Base-by-base conservation (phyloP, 176 grass and related monocot species). In the barley (Hordeum vulgare) region DNA sequence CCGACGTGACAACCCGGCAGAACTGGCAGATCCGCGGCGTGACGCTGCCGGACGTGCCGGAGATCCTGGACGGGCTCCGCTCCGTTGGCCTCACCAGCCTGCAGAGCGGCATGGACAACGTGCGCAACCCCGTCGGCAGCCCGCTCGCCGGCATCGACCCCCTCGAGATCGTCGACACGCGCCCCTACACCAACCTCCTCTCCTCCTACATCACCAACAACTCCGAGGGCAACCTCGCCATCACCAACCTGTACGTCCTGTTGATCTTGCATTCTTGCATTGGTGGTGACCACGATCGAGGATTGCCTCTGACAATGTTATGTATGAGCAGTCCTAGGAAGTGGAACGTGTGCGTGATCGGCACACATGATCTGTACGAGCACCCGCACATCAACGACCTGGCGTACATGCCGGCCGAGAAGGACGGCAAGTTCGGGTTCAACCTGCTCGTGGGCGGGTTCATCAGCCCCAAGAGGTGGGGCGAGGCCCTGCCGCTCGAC, bases 1-100 rank as follows among this genome's bases (percentile, higher is more conserved):
- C 85, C 63, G 96, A 98, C 72, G 89, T 98, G 84, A 98, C 96
- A 6, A 98, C 96, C 11, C 91, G 96, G 34, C 96, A 98, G 87
- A 98, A 98, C 80, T 98, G 96, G 96, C 96, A 98, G 85, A 98
- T 98, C 85, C 91, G 93, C 61, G 96, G 96, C 11, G 96, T 98
- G 35, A 88, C 78, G 80, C 90, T 98, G 13, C 91, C 93, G 2
- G 96, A 98, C 60, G 93, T 98, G 28, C 91, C 93, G 21, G 80
- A 74, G 34, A 98, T 98, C 80, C 79, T 98, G 11, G 86, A 98
- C 1, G 96, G 93, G 13, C 96, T 98, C 47, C 29, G 9, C 25
- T 77, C 75, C 33, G 96, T 98, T 31, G 96, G 93, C 6, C 93
- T 98, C 73, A 98, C 80, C 76, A 98, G 93, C 87, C 85, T 98